Base-by-base conservation (phyloP, 2,329 filamentous ascomycete genomes). In the Sclerotinia sclerotiorum region DNA sequence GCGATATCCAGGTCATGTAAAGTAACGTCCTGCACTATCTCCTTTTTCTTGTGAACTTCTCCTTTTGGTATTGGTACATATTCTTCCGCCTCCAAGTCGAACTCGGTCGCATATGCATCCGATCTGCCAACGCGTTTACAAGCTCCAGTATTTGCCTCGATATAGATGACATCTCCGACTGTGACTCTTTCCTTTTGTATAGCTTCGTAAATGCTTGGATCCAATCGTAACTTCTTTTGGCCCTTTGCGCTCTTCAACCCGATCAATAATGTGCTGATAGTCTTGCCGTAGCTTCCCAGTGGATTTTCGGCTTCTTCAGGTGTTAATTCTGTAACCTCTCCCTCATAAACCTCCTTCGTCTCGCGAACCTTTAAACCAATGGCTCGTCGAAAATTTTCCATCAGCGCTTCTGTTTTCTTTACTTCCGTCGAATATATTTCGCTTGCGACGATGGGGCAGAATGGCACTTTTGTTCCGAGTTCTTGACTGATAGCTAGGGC, bases 31-130 rank as follows among this genome's bases (percentile, higher is more conserved):
- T 99, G 95, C 48, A 99, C 95, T 74, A 99, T 97, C 82, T 99
- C 95, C 84, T 99, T 99, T 88, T 97, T 98, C 87, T 99, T 99
- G 84, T 98, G 95, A 66, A 99, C 95, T 77, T 99, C 95, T 69
- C 95, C 95, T 84, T 99, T 99, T 69, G 95, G 95, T 72, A 99
- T 96, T 7, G 95, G 95, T 73, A 99, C 95, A 79, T 99, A 99
- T 81, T 99, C 95, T 81, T 99, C 95, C 2, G 95, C 95, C 82
- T 99, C 95, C 62, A 99, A 88, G 79, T 99, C 95, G 79, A 99
- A 99, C 79, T 99, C 95, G 64, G 95, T 99, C 39, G 94, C 94
- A 79, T 98, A 98, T 39, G 95, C 95, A 79, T 99, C 95, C 57
- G 93, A 97, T 77, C 95, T 87, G 64, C 95, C 95, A 15, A 99